phyloP scores from a whole-genome alignment of 306 rosid species.

The Coriaria nepalensis region DNA sequence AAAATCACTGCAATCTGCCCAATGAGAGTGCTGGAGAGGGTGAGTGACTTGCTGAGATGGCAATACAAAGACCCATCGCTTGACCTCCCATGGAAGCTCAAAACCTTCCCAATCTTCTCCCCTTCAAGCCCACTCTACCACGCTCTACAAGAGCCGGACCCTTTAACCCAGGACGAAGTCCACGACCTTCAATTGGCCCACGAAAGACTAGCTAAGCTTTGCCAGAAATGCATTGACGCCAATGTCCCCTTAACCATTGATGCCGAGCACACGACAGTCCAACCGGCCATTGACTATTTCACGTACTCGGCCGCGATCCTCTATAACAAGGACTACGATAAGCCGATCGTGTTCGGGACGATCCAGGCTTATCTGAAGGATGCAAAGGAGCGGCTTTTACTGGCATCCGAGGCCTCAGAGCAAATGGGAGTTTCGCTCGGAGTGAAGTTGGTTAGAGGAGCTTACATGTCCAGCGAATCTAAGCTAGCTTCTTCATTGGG shows the following conservation, averaged over 20 bases:
- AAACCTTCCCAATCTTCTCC: constrained; percentile 53
- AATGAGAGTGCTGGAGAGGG: constrained; percentile 39
- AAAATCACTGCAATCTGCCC: constrained; percentile 90
- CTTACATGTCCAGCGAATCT: constrained; percentile 74
- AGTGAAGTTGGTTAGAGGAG: constrained; percentile 81
- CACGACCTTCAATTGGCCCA: constrained; percentile 41
- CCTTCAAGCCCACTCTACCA: constrained; percentile 61
- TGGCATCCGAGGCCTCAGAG: constrained; percentile 34
- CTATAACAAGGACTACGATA: constrained; percentile 32
- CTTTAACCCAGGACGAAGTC: constrained; percentile 53
- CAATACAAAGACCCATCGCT: constrained; percentile 52
- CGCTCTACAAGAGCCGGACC: constrained; percentile 40
- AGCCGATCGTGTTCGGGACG: constrained; percentile 51
- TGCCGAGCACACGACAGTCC: constrained; percentile 72
- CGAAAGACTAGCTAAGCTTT: constrained; percentile 40
- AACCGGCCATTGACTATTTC: constrained; percentile 85
- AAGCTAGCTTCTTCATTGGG: constrained; percentile 48
- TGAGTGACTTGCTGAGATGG: constrained; percentile 84
- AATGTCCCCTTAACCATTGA: constrained; percentile 53
- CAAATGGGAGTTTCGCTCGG: constrained; percentile 59
- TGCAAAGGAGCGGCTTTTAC: constrained; percentile 51
- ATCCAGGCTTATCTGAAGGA: constrained; percentile 75
- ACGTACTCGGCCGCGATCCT: constrained; percentile 54
- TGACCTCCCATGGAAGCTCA: constrained; percentile 63
- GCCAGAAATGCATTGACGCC: constrained; percentile 37